Base-by-base conservation (phyloP, 495 filamentous ascomycete genomes). In the Daldinia caldariorum region DNA sequence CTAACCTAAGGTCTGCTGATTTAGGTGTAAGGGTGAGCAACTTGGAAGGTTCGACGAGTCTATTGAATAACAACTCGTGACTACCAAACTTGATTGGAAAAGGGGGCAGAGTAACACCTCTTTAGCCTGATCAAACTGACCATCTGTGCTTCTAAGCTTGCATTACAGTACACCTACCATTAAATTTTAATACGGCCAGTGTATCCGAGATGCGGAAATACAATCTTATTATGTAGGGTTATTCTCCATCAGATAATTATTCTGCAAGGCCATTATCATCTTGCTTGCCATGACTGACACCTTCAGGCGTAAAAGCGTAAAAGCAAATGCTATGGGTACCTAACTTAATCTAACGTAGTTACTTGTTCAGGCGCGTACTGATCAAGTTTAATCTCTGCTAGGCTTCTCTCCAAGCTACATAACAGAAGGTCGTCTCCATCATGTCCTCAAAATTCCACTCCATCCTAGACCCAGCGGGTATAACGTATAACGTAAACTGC, bases 401-500 rank as follows among this genome's bases (percentile, higher is more conserved):
- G 12, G 35, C 32, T 53, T 32, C 34, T 34, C 14, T 51, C 26
- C 10, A 6, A 54, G 55, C 53, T 18, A 37, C 32, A 65, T 22
- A 50, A 51, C 43, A 66, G 55, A 53, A 59, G 34, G 31, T 56
- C n/a, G 1, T 22, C 10, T 22, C 22, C 47, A 53, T 58, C 4
- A 43, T 43, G 13, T 53, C 39, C 50, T 22, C 20, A 6, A 16
- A 16, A 41, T 37, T 10, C 12, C 29, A 41, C 26, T 10, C 12
- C 29, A 29, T 31, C 56, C 0, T 39, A 34, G 41, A 35, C 39
- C 14, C 32, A 13, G 12, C 18, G 10, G 41, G 16, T 20, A 45
- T 37, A 4, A 16, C 13, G 16, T 20, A 45, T 37, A 4, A 16
- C 13, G 8, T 16, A 32, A 38, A 8, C 38, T 37, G 18, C 31